Conservation (phyloP, 176 grass and related monocot genomes). For the Zea luxurians region DNA sequence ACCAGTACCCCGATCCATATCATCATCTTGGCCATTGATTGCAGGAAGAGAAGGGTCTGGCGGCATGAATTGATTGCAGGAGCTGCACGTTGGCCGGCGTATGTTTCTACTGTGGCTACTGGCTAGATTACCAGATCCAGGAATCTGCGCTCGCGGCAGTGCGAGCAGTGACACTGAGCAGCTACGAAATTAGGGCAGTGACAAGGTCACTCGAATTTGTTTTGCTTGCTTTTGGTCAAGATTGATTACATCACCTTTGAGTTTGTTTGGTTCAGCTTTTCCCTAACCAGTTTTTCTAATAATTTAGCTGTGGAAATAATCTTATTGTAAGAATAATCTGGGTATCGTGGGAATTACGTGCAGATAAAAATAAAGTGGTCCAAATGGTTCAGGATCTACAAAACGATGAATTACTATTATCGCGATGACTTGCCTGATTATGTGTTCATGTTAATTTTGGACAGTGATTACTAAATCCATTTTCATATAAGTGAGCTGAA, state of each 20-base stretch:
- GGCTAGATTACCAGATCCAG: slow-evolving; percentile 1
- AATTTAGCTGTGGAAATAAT: no score
- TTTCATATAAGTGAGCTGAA: no score
- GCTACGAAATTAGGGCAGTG: neutral
- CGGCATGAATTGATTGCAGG: neutral
- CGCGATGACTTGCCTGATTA: no score
- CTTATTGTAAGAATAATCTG: no score
- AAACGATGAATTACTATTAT: no score
- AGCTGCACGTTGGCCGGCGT: neutral
- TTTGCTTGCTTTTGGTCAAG: neutral
- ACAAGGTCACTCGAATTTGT: neutral
- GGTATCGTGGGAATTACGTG: no score
- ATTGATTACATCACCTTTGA: neutral
- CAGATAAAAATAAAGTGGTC: no score
- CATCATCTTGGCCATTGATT: slow-evolving; percentile 35
- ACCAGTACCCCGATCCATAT: neutral
- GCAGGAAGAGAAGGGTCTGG: neutral
- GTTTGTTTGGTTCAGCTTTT: no score
- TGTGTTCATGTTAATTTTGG: no score
- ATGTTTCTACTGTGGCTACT: neutral
- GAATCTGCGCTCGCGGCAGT: neutral
- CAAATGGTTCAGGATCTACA: no score
- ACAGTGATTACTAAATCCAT: no score
- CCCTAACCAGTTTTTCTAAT: no score
- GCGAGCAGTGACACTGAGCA: neutral